Conservation (phyloP, 2,329 filamentous ascomycete genomes). For the Sarocladium oryzae region DNA sequence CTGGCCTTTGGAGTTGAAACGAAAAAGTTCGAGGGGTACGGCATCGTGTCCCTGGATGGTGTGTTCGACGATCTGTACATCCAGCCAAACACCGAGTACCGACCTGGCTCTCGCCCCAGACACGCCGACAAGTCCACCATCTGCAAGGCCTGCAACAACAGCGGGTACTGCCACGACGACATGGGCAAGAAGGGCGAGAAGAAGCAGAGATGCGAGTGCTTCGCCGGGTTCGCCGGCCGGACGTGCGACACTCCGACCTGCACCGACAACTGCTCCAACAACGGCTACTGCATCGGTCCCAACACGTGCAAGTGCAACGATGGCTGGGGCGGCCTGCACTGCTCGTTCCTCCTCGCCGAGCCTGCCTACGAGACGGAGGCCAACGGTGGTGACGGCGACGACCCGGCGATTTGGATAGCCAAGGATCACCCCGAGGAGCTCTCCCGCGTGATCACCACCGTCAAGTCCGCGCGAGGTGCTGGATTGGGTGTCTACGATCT, state of each 20-base stretch:
- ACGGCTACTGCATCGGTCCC: conserved; percentile 34
- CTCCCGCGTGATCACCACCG: conserved; percentile 46
- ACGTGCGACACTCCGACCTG: conserved; percentile 31
- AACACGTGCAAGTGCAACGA: conserved; percentile 34
- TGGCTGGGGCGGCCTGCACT: conserved; percentile 39
- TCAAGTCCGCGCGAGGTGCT: conserved; percentile 41
- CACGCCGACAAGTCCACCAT: conserved; percentile 21
- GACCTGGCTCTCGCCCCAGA: conserved; percentile 23
- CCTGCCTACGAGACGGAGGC: conserved; percentile 36
- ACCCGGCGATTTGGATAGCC: conserved; percentile 43
- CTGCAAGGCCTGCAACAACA: conserved; percentile 27
- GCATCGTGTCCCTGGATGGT: conserved; percentile 28
- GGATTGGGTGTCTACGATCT: conserved; percentile 45
- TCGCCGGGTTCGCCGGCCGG: conserved; percentile 33
- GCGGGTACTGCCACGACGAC: conserved; percentile 29
- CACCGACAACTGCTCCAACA: conserved; percentile 32
- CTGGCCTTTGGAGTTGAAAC: conserved; percentile 35
- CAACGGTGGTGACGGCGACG: conserved; percentile 38
- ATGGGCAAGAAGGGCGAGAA: conserved; percentile 13
- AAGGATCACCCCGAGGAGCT: conserved; percentile 26
- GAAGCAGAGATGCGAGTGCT: conserved; percentile 30
- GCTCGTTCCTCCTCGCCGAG: conserved; percentile 36
- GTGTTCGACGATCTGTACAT: conserved; percentile 27
- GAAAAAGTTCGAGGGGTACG: conserved; percentile 32
- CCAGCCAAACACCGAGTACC: conserved; percentile 29